Base-by-base conservation (phyloP, 495 filamentous ascomycete genomes). In the Podospora didyma region DNA sequence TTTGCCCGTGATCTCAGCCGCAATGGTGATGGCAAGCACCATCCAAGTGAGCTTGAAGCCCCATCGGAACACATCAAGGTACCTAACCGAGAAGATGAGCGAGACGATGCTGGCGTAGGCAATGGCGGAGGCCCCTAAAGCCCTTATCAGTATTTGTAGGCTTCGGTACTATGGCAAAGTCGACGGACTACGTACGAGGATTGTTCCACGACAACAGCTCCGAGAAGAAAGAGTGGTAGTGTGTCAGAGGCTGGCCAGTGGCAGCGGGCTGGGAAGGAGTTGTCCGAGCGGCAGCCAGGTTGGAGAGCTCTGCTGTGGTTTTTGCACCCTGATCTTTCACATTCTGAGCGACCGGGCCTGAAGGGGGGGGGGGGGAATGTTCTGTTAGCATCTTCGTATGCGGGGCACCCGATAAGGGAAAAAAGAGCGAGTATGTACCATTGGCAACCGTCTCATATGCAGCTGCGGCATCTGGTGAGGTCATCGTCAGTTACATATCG, bases 171-270 rank as follows among this genome's bases (percentile, higher is more conserved):
- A 31, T 4, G 9, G 9, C 26, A 31, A 31, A 31, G 26, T 4
- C 9, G 26, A 4, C 26, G 3, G 34, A n/a, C 31, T 17, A 63
- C 69, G 61, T 71, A 79, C 74, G 67, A 57, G 75, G 79, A 64
- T 82, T 77, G 64, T 81, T 75, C 80, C 80, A 83, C 51, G 80
- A 83, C 52, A 99, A 73, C 52, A 99, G 81, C 71, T 89, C 89
- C 66, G 89, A 89, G 78, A 97, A 92, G 76, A 97, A 83, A 34
- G 91, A 96, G 75, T 97, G 94, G 73, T 97, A 99, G 74, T 92
- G 88, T 48, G 92, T 97, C 75, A 97, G 73, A 23, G 87, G 87
- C 70, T 97, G 92, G 62, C 90, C 91, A 66, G 86, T 95, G 60
- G 84, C 85, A 62, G 90, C 83, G 37, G 81, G 82, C 56, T 85